A percentile compares a stretch with the other conserved stretches of the same genome.
Evolutionary conservation across 768 basidiomycete genomes (phyloP).

Genomic region (Coprinopsis marcescibilis): DNA sequence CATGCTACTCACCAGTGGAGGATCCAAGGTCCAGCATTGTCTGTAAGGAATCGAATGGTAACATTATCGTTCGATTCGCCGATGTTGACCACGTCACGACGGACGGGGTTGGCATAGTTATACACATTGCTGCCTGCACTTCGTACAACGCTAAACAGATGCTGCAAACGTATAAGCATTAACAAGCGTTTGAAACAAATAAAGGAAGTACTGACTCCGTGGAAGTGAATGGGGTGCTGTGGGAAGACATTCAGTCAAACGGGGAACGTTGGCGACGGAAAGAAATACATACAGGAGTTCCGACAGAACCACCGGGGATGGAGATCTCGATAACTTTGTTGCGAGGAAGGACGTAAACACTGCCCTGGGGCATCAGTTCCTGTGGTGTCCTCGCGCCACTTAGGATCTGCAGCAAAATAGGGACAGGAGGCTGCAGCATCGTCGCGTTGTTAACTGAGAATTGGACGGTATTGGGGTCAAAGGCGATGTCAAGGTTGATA

Average conservation of each 20-base stretch:
- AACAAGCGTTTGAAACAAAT: conserved; percentile 13
- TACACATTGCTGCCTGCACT: conserved; percentile 31
- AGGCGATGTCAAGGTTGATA: conserved; percentile 22
- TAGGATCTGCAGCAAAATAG: conserved; percentile 41
- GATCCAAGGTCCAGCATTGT: conserved; percentile 65
- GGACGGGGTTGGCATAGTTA: conserved; percentile 48
- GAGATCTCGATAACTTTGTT: conserved; percentile 41
- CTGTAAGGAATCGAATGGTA: conserved; percentile 57
- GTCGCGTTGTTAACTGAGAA: conserved; percentile 23
- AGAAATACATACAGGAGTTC: conserved; percentile 27
- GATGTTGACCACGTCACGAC: conserved; percentile 52
- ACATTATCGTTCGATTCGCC: conserved; percentile 34
- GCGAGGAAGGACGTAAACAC: conserved; percentile 31
- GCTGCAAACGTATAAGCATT: conserved; percentile 9
- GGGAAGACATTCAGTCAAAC: not conserved
- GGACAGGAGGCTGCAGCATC: conserved; percentile 28
- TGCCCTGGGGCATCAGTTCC: conserved; percentile 30
- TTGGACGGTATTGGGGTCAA: conserved; percentile 12
- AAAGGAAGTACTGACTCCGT: conserved; percentile 32
- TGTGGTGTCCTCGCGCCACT: conserved; percentile 30
- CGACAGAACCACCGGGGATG: conserved; percentile 22
- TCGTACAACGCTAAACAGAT: conserved; percentile 36
- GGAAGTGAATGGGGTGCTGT: conserved; percentile 40
- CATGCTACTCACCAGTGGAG: conserved; percentile 33
- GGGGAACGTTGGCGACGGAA: not conserved